Base-by-base conservation (phyloP, 345 rosid genomes). In the Cardamine chenopodiifolia region DNA sequence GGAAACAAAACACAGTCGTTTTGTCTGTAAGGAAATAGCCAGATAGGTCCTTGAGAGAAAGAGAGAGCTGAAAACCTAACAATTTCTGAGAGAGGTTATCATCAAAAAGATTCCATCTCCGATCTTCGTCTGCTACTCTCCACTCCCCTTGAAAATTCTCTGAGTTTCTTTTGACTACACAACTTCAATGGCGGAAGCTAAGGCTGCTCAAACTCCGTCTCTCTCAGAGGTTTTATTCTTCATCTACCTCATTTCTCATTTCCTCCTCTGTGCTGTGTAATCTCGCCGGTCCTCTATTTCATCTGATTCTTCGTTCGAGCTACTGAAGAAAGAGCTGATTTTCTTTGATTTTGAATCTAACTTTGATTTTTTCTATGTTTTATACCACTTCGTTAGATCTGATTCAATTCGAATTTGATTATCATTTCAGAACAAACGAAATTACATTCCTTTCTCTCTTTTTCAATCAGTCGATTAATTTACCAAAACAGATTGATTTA, bases 141-240 rank as follows among this genome's bases (percentile, higher is more conserved):
- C 29, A 58, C 44, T 61, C 40, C 13, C 12, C 74, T 18, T 67
- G 78, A 37, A 48, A 54, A 31, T 23, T 66, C 77, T 50, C 32
- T 56, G 34, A 62, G 58, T 68, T 72, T 76, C 67, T 55, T 49
- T 56, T 75, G 68, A 29, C 80, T 76, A 66, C 62, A 68, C 73
- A n/a, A 9, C 10, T 70, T 55, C 77, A 78, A 90, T 90, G 98
- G 93, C 91, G 74, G 98, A 88, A 31, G 81, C 85, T 68, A 85
- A 67, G 17, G 25, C 77, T 75, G 71, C 75, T 17, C 76, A 67
- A 23, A 45, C 80, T 23, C 83, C 77, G 0, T 71, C 97, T 56
- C 86, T 94, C 17, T 78, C 87, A 4, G 93, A 91, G 93, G 98
- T 93, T 90, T 56, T 54, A 61, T 56, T 54, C 45, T n/a, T 52